Conservation (phyloP, 768 basidiomycete genomes). For the Tricholoma matsutake region DNA sequence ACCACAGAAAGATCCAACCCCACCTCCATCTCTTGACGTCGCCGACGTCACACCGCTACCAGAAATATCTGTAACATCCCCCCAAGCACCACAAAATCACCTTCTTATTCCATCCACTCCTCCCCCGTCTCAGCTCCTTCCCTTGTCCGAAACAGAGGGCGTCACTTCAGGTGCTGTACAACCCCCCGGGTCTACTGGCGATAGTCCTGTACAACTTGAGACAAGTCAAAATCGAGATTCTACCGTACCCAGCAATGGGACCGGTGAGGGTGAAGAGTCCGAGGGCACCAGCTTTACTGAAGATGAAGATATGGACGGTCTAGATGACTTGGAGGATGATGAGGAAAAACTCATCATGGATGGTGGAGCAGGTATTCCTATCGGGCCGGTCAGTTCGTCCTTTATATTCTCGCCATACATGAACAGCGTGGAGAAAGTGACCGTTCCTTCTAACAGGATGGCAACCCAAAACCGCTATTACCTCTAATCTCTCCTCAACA, state of each 20-base stretch:
- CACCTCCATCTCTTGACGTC: constrained; percentile 1
- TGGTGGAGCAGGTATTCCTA: constrained; percentile 93
- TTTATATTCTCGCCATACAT: not conserved
- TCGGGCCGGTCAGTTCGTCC: constrained; percentile 71
- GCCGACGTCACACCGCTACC: not conserved
- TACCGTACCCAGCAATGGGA: constrained; percentile 31
- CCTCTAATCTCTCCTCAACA: constrained; percentile 81
- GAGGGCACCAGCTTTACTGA: constrained; percentile 70
- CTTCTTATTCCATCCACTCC: constrained; percentile 34
- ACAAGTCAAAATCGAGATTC: constrained; percentile 41
- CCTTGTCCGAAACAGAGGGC: constrained; percentile 78
- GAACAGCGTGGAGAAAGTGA: not conserved
- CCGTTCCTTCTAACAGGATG: constrained; percentile 54
- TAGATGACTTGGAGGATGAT: constrained; percentile 77
- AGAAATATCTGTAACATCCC: constrained; percentile 8
- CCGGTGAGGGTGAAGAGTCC: constrained; percentile 51
- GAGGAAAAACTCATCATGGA: constrained; percentile 86
- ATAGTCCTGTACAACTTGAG: constrained; percentile 25
- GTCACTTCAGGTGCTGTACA: constrained; percentile 91
- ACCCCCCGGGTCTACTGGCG: constrained; percentile 79
- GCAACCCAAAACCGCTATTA: constrained; percentile 80
- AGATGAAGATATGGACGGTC: constrained; percentile 59
- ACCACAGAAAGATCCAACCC: constrained; percentile 3
- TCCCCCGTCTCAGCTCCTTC: constrained; percentile 32
- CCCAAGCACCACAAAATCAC: constrained; percentile 27